A percentile compares a stretch with the other conserved stretches of the same genome.
Conservation (phyloP, 495 filamentous ascomycete species). For the Tuber aestivum region DNA sequence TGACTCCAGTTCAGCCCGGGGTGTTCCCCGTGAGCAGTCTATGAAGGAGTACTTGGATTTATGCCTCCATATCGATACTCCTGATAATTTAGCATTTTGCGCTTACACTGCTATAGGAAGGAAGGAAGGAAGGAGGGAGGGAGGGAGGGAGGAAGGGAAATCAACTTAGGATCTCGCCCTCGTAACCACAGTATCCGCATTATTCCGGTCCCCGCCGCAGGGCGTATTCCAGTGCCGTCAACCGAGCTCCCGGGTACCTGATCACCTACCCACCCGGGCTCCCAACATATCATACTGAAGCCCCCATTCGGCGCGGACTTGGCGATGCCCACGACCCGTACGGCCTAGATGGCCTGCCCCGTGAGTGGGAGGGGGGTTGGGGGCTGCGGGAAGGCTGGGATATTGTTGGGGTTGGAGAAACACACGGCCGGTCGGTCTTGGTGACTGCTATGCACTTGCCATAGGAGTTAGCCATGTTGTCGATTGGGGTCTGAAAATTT, state of each 20-base stretch:
- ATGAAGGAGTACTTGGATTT: conserved; percentile 3
- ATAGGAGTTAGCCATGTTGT: conserved; percentile 51
- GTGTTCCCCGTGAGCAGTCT: background rate
- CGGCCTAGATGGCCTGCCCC: conserved; percentile 56
- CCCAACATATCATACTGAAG: conserved; percentile 63
- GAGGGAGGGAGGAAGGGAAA: background rate
- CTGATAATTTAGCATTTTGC: background rate
- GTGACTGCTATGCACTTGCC: conserved; percentile 57
- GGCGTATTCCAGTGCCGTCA: conserved; percentile 51
- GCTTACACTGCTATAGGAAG: background rate
- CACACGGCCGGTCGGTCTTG: conserved; percentile 64
- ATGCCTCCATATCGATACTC: conserved; percentile 26
- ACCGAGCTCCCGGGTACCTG: conserved; percentile 54
- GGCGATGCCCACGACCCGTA: conserved; percentile 53
- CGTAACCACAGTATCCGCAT: conserved; percentile 21
- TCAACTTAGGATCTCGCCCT: conserved; percentile 25
- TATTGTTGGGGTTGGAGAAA: conserved; percentile 52
- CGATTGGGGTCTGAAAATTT: conserved; percentile 52
- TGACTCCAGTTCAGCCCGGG: background rate
- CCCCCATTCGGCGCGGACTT: conserved; percentile 48
- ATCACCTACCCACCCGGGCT: conserved; percentile 64
- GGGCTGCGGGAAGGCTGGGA: conserved; percentile 55
- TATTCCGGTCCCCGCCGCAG: conserved; percentile 40
- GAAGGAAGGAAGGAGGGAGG: conserved; percentile 3
- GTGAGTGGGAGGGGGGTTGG: conserved; percentile 35